These are phyloP conservation scores for Phyllosticta paracitricarpa DNA, from an alignment of 2,329 filamentous ascomycete genomes.

Conservation along the genomic window DNA sequence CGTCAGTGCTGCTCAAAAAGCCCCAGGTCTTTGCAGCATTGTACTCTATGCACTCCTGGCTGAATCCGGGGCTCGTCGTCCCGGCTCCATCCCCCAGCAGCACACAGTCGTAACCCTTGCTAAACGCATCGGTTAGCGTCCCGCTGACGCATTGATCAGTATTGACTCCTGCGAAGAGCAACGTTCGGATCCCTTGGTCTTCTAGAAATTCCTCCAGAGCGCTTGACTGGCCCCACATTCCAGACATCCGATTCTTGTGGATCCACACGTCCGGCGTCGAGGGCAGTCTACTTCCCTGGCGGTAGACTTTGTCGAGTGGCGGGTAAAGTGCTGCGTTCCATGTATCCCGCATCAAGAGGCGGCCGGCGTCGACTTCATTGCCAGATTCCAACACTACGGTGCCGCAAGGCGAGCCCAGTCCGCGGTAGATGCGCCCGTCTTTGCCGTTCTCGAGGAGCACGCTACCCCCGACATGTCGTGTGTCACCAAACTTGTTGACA, in stretches of 20 bases:
- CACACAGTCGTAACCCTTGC: conserved; percentile 34
- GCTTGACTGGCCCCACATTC: conserved; percentile 28
- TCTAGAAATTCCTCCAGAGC: conserved; percentile 25
- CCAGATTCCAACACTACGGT: conserved; percentile 15
- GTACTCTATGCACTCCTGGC: conserved; percentile 31
- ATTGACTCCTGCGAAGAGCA: conserved; percentile 33
- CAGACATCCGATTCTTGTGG: conserved; percentile 35
- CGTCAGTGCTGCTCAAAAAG: conserved; percentile 28
- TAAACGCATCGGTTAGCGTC: conserved; percentile 32
- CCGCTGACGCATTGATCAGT: conserved; percentile 35
- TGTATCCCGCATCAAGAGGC: conserved; percentile 27
- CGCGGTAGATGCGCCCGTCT: conserved; percentile 17
- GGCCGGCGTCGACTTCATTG: conserved; percentile 22
- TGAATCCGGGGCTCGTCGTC: conserved; percentile 29
- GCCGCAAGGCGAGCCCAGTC: conserved; percentile 25
- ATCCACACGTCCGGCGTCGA: conserved; percentile 20
- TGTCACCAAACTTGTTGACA: conserved; percentile 24
- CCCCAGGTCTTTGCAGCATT: conserved; percentile 32
- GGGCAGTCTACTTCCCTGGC: conserved; percentile 13
- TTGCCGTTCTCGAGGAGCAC: conserved; percentile 12
- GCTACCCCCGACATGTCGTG: conserved; percentile 12
- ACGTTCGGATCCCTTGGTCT: conserved; percentile 29
- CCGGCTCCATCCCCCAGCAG: conserved; percentile 32
- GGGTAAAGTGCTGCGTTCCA: conserved; percentile 34
- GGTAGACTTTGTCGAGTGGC: conserved; percentile 26